Evolutionary conservation across 495 filamentous ascomycete genomes (phyloP), one percentile per base, ranked within the genome.

Genomic region (Lasiosphaeria hispida): DNA sequence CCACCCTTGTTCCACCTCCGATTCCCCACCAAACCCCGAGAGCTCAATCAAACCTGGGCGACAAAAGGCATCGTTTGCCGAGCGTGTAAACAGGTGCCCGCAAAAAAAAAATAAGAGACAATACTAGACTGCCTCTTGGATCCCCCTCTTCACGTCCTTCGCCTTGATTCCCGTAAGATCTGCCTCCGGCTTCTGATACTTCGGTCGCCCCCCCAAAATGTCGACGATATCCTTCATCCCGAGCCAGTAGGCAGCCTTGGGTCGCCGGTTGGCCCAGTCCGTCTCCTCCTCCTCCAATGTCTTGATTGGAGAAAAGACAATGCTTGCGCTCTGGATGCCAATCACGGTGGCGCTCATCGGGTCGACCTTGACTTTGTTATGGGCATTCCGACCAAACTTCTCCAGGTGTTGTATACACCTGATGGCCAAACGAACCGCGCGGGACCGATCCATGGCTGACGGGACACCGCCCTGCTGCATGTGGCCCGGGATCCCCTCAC

Each of bases 381-480:
- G 78, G n/a, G 81, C 75, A 59, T 83, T 83, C 9, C 82, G 83
- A 1, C 84, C 85, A 60, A 84, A 95, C 30, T 76, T 73, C 73
- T 99, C 95, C 7, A 99, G 73, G 63, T 95, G 89, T 73, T 96
- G 85, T 62, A 97, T 85, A 67, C 89, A 93, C 69, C 88, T 89
- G 66, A 97, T 92, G 13, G 92, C 90, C 65, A 99, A 84, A 47
- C 95, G 83, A 9, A 96, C 85, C 2, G 95, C 94, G 55, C 95
- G 87, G 47, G 92, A 91, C 55, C 95, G 87, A 72, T 99, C 95
- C 93, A 97, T 97, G 5, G 92, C 85, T 1, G 90, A 92, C 0
- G 95, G 95, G 18, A 88, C 91, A 39, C 92, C 92, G 65, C 94
- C 94, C 73, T 98, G 92, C 71, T 97, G 94, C 63, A 97, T 94